Conservation (phyloP, 441 rosid species). For the Manihot esculenta region DNA sequence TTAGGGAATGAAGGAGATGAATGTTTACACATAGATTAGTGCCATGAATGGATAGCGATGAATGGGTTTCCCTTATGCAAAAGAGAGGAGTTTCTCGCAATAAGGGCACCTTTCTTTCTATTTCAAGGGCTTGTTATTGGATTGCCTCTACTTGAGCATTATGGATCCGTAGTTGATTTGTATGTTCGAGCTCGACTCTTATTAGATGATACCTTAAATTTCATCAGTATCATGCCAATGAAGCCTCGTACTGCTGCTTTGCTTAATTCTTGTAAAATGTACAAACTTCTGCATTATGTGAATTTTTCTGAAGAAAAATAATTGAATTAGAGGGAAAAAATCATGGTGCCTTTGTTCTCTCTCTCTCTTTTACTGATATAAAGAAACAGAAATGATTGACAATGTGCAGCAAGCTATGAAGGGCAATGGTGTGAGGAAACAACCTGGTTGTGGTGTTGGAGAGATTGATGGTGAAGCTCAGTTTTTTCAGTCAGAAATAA, state of each 20-base stretch:
- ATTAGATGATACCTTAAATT: constrained; percentile 45
- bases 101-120: constrained; percentile 43
- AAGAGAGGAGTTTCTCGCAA: constrained; percentile 40
- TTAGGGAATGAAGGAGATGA: constrained; percentile 48
- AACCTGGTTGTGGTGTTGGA: constrained; percentile 55
- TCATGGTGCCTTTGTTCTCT: constrained; percentile 49
- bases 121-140: constrained; percentile 50
- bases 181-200: constrained; percentile 52
- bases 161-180: constrained; percentile 61
- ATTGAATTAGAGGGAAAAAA: constrained; percentile 48
- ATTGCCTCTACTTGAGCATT: constrained; percentile 54
- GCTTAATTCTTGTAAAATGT: constrained; percentile 54
- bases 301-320: constrained; percentile 42
- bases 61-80: constrained; percentile 50
- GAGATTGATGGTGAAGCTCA: constrained; percentile 52
- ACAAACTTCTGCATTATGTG: constrained; percentile 45
- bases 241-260: constrained; percentile 58
- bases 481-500: constrained; percentile 50
- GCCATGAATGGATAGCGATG: too few species aligned
- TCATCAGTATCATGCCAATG: constrained; percentile 54
- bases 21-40: constrained; percentile 56
- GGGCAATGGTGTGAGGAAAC: constrained; percentile 44
- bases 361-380: constrained; percentile 52
- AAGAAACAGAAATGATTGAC: constrained; percentile 42
- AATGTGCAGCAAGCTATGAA: constrained; percentile 47